Evolutionary conservation across 2,329 filamentous ascomycete genomes (phyloP), one percentile per base, ranked within the genome.

Genomic region (Scedosporium boydii): DNA sequence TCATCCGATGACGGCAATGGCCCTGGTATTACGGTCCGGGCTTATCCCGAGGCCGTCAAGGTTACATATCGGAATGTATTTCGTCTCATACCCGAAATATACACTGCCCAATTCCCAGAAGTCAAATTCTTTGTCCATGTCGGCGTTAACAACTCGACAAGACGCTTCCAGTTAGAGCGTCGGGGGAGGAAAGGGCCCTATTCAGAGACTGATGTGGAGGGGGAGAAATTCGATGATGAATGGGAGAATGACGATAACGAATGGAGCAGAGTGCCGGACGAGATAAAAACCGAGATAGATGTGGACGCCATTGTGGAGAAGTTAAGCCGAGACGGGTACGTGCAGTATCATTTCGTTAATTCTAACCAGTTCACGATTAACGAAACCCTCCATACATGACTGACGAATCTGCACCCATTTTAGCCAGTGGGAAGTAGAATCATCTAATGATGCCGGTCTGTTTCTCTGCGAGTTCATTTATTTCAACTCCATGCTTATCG

Each of bases 391-490:
- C 16, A 21, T 18, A 5, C 44, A 18, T 18, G 1, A 14, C 46
- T 51, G 46, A 51, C 46, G 44, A 51, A 51, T 34, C 6, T n/a
- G 4, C 9, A 3, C 10, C 26, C 16, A 46, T 16, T 21, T 9
- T 53, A 60, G 26, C 7, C 29, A 21, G 16, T 53, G 23, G 42
- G 59, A 51, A 14, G 21, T 60, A 3, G 42, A 38, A 18, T 12
- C 44, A 16, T 60, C 44, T 2, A 29, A 53, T n/a, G 44, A 60
- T 12, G 23, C 42, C 3, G 44, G 59, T 10, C 44, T 60, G 3
- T 60, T 38, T 34, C 26, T 60, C 12, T 60, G 59, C 44, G 59
- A 60, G 59, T 60, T 53, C 44, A 53, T 60, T 29, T 53, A 60
- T 29, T 60, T 26, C 23, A 53, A 29, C 42, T 60, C 59, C 5